A percentile compares a stretch with the other conserved stretches of the same genome.
Evolutionary conservation across 2,329 filamentous ascomycete genomes (phyloP).

Genomic region (Trichophyton simii): DNA sequence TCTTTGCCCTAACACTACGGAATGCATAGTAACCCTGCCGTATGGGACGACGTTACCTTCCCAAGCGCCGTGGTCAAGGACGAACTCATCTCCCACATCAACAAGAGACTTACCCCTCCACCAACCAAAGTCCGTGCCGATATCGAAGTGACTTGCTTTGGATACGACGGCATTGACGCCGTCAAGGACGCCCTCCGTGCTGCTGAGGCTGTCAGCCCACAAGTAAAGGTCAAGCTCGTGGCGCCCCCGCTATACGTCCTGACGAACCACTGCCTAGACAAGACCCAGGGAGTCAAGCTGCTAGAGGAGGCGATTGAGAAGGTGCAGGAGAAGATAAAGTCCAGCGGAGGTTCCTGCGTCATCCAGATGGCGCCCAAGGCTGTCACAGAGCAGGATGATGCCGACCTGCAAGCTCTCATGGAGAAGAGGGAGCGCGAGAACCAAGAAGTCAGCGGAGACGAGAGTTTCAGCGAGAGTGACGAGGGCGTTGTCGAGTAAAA

Average conservation of each 20-base stretch:
- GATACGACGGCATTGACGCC: slow-evolving; percentile 95
- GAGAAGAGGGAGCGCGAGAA: slow-evolving; percentile 98
- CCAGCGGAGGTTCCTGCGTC: slow-evolving; percentile 62
- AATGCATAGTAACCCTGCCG: slow-evolving; percentile 63
- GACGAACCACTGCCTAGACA: slow-evolving; percentile 91
- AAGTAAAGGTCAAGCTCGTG: slow-evolving; percentile 98
- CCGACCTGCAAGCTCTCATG: slow-evolving; percentile 93
- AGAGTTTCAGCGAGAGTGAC: slow-evolving; percentile 90
- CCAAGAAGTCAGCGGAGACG: slow-evolving; percentile 92
- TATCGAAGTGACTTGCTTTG: slow-evolving; percentile 89
- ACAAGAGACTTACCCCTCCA: slow-evolving; percentile 91
- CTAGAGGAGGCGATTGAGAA: slow-evolving; percentile 83
- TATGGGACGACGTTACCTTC: slow-evolving; percentile 90
- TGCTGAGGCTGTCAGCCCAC: slow-evolving; percentile 87
- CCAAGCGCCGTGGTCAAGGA: slow-evolving; percentile 72
- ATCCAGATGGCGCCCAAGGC: slow-evolving; percentile 99
- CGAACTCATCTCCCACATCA: slow-evolving; percentile 88
- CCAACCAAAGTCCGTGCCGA: slow-evolving; percentile 98
- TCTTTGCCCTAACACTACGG: slow-evolving; percentile 2
- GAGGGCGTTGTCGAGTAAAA: slow-evolving; percentile 52
- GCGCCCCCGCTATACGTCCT: slow-evolving; percentile 93
- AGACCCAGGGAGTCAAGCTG: slow-evolving; percentile 67
- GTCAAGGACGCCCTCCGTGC: slow-evolving; percentile 86
- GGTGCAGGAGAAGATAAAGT: slow-evolving; percentile 68
- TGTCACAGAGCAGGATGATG: slow-evolving; percentile 96